These are phyloP conservation scores for Candida sp. DNA, from an alignment of 1,139 yeast species.

Conservation along the genomic window DNA sequence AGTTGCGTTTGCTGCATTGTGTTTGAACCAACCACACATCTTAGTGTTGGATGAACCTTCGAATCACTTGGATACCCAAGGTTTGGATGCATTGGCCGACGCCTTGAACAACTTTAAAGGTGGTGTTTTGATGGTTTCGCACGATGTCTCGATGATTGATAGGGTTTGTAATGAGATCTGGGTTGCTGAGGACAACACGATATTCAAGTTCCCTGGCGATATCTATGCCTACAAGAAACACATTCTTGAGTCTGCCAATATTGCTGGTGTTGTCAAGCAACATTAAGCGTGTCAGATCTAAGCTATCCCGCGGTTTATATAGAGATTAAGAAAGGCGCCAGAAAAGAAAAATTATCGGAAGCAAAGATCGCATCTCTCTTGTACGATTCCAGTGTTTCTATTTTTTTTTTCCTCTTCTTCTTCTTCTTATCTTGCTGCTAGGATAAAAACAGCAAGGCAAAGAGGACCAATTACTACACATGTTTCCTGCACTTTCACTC, in stretches of 20 bases:
- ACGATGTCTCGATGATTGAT: slow-evolving; percentile 91
- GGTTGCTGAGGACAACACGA: slow-evolving; percentile 90
- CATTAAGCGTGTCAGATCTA: slow-evolving; percentile 44
- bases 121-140: slow-evolving; percentile 97
- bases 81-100: slow-evolving; percentile 93
- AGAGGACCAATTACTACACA: not conserved
- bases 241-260: slow-evolving; percentile 76
- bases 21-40: slow-evolving; percentile 91
- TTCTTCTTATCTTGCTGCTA: not conserved
- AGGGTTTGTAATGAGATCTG: slow-evolving; percentile 92
- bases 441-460: not conserved
- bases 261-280: slow-evolving; percentile 86
- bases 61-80: slow-evolving; percentile 97
- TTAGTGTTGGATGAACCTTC: slow-evolving; percentile 97
- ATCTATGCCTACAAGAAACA: slow-evolving; percentile 91
- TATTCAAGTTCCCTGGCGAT: slow-evolving; percentile 78
- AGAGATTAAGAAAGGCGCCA: not conserved
- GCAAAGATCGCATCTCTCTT: not conserved
- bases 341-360: not conserved
- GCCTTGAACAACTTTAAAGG: slow-evolving; percentile 90
- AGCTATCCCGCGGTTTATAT: too few relatives aligned
- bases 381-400: not conserved
- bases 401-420: too few relatives aligned
- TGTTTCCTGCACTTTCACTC: slow-evolving; percentile 18
- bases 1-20: slow-evolving; percentile 96